Conservation (phyloP, 768 basidiomycete species). For the Kwoniella dejecticola region DNA sequence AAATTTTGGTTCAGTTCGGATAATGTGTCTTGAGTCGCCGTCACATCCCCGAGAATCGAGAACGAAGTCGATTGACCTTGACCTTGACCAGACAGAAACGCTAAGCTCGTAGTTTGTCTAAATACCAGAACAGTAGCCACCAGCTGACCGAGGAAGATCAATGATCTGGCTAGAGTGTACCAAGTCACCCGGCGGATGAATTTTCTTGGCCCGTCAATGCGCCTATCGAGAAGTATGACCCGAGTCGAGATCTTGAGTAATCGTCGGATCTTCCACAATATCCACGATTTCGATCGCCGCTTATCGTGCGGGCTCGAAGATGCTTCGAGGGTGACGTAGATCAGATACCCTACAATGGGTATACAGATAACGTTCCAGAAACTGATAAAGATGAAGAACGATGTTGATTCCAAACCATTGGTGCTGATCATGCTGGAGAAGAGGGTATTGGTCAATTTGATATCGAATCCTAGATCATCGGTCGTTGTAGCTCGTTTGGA, state of each 20-base stretch:
- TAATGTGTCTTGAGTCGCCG: not conserved
- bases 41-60: conserved; percentile 5
- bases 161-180: not conserved
- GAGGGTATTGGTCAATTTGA: conserved; percentile 10
- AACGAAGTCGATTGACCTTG: conserved; percentile 1
- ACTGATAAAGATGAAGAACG: conserved; percentile 18
- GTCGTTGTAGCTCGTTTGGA: conserved; percentile 4
- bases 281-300: not conserved
- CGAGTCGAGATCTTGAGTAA: not conserved
- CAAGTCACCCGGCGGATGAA: conserved; percentile 1
- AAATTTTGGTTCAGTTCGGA: not conserved
- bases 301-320: not conserved
- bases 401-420: conserved; percentile 5
- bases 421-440: conserved; percentile 5
- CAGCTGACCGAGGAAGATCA: conserved; percentile 9
- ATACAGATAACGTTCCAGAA: conserved; percentile 21
- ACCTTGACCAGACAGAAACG: not conserved
- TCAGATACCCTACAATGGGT: conserved; percentile 1
- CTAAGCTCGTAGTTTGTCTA: conserved; percentile 18
- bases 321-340: conserved; percentile 10
- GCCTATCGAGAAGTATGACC: conserved; percentile 2
- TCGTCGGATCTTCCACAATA: not conserved
- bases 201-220: not conserved
- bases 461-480: conserved; percentile 10
- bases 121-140: conserved; percentile 9